Base-by-base conservation (phyloP, 306 rosid genomes). In the Prunus mira region DNA sequence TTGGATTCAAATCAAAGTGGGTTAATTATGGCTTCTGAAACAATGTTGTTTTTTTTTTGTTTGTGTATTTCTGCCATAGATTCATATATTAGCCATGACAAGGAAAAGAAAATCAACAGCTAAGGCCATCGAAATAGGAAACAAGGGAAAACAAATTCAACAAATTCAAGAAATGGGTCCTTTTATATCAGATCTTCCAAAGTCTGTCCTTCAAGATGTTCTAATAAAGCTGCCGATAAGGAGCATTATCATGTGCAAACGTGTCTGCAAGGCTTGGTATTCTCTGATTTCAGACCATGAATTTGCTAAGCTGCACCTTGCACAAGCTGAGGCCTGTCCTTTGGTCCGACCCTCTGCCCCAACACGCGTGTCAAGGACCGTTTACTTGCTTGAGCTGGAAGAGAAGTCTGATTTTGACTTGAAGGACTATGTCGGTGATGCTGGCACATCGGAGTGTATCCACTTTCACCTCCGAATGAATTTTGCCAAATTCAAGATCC, bases 171-270 rank as follows among this genome's bases (percentile, higher is more conserved):
- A 11, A 30, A 64, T 14, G 38, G n/a, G 65, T 14, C 12, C 75
- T 62, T 67, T 65, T 22, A 30, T 80, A 6, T 30, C 2, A 9
- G 52, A 55, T 74, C 84, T 81, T 81, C 83, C 84, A 20, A 4
- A 5, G 1, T 1, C 10, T 0, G 19, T 87, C 22, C 8, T 61
- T 32, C 6, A 11, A 8, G 1, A 5, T 20, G 62, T 81, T 76
- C 28, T 84, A 4, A 50, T 61, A 13, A 52, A 14, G 17, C 75
- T 87, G 12, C 65, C 84, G 3, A 24, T 63, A 2, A 74, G 46
- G 60, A 65, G 75, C 41, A 30, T 84, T 66, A 24, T 82, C 55
- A 57, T 76, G 17, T 79, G 86, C 75, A 87, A 28, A 58, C 58
- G 71, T 58, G 79, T 76, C 3, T 81, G 84, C 77, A 73, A 57